These are phyloP conservation scores for Botrytis porri DNA, from an alignment of 2,329 filamentous ascomycete species.

Conservation along the genomic window DNA sequence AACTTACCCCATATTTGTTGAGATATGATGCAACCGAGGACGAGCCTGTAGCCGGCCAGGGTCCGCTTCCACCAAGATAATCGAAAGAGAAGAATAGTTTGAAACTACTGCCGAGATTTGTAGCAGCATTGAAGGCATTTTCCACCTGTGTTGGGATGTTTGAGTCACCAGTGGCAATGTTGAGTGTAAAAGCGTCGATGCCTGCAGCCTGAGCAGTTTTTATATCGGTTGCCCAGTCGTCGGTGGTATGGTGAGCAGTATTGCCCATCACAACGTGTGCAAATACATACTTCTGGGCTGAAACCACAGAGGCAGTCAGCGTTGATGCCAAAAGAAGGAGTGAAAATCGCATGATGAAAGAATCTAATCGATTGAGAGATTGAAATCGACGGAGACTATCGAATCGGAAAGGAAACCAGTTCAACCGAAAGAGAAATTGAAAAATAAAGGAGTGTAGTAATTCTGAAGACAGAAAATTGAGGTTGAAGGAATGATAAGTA, in stretches of 20 bases:
- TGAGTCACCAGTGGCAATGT: conserved; percentile 36
- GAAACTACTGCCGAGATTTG: conserved; percentile 28
- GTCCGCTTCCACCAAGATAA: conserved; percentile 33
- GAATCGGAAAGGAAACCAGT: not conserved
- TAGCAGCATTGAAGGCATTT: conserved; percentile 39
- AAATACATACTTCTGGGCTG: conserved; percentile 33
- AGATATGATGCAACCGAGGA: conserved; percentile 33
- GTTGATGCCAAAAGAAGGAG: conserved; percentile 19
- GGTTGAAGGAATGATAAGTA: not conserved
- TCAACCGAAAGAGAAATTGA: not conserved
- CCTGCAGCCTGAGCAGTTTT: conserved; percentile 39
- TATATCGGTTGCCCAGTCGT: conserved; percentile 39
- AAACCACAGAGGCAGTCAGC: conserved; percentile 19
- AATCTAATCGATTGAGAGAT: not conserved
- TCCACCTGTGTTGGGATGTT: conserved; percentile 39
- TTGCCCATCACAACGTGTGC: conserved; percentile 38
- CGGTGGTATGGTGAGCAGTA: conserved; percentile 35
- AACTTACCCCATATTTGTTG: conserved; percentile 36
- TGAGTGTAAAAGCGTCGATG: conserved; percentile 41
- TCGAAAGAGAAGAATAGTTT: conserved; percentile 40
- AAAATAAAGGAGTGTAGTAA: conserved; percentile 13
- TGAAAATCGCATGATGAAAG: conserved; percentile 18
- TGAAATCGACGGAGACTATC: not conserved
- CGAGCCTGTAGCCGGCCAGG: conserved; percentile 34
- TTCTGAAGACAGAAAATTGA: conserved; percentile 7